Evolutionary conservation across 1,284 basidiomycete genomes (phyloP).

Genomic region (Apiotrichum gracile): DNA sequence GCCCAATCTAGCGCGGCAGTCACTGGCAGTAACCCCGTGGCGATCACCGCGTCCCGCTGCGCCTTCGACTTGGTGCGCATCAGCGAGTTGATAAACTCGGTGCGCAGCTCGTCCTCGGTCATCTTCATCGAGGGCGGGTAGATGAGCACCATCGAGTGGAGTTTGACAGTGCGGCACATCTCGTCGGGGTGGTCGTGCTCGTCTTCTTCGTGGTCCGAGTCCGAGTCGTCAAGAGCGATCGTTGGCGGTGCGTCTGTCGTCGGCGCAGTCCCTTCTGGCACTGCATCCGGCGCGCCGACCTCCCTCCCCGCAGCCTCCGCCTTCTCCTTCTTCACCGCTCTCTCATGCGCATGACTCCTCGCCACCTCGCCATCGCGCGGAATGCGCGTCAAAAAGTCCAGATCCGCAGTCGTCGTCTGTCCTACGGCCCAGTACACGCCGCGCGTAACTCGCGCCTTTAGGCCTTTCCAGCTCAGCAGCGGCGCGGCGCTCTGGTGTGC

Average conservation of each 20-base stretch:
- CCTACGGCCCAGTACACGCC: constrained; percentile 16
- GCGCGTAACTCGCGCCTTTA: constrained; percentile 8
- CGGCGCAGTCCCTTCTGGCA: no score
- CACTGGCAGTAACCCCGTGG: constrained; percentile 15
- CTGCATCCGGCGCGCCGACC: no score
- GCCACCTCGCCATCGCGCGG: constrained; percentile 11
- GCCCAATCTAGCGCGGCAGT: constrained; percentile 15
- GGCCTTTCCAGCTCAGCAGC: constrained; percentile 7
- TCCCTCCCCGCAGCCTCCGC: neutral
- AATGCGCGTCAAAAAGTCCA: constrained; percentile 20
- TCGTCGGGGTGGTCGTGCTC: neutral
- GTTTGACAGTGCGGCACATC: constrained; percentile 11
- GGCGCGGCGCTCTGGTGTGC: constrained; percentile 11
- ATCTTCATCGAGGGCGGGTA: constrained; percentile 14
- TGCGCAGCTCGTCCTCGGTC: constrained; percentile 10
- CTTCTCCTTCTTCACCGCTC: neutral
- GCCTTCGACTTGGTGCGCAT: constrained; percentile 20
- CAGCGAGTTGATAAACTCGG: constrained; percentile 17
- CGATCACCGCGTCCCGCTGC: constrained; percentile 21
- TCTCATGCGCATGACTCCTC: neutral
- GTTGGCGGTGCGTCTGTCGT: neutral
- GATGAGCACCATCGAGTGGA: constrained; percentile 20
- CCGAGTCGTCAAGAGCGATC: neutral
- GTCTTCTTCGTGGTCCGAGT: neutral
- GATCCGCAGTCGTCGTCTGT: constrained; percentile 14